These are phyloP conservation scores for Colletotrichum destructivum DNA, from an alignment of 2,329 filamentous ascomycete genomes.

Conservation along the genomic window DNA sequence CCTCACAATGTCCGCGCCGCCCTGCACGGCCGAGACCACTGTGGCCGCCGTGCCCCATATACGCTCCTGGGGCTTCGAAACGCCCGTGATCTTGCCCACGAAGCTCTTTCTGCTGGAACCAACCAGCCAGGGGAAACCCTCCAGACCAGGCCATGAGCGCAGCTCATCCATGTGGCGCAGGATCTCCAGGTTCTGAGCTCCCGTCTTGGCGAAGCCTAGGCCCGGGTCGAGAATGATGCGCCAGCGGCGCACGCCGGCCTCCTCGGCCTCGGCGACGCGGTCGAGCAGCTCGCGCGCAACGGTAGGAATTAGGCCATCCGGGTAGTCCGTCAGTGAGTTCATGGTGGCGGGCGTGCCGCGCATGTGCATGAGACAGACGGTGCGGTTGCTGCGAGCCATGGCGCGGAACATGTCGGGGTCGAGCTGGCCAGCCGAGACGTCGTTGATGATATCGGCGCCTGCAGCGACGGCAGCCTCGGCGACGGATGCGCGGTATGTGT, in stretches of 20 bases:
- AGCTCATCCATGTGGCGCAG: conserved; percentile 78
- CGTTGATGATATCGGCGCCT: conserved; percentile 95
- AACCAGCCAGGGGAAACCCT: conserved; percentile 87
- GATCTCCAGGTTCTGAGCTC: conserved; percentile 85
- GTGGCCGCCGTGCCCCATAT: conserved; percentile 91
- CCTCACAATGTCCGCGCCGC: conserved; percentile 91
- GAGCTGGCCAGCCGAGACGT: conserved; percentile 86
- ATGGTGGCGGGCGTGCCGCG: conserved; percentile 89
- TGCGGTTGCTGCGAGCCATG: conserved; percentile 82
- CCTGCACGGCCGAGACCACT: conserved; percentile 86
- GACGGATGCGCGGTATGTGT: conserved; percentile 91
- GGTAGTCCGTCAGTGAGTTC: conserved; percentile 78
- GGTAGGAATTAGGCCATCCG: conserved; percentile 74
- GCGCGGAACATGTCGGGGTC: conserved; percentile 87
- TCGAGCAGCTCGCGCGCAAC: conserved; percentile 78
- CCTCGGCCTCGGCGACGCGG: conserved; percentile 81
- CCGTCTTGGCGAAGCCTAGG: conserved; percentile 92
- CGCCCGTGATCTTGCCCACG: conserved; percentile 85
- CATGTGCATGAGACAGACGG: conserved; percentile 93
- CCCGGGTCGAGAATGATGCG: conserved; percentile 95
- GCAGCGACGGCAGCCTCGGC: conserved; percentile 82
- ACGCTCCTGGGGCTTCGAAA: conserved; percentile 78
- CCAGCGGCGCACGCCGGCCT: conserved; percentile 89
- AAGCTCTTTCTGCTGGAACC: conserved; percentile 93
- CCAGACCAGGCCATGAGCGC: conserved; percentile 74